Percentiles rank a stretch among this genome's conserved stretches.
Conservation (phyloP, 441 rosid species). For the Brassica hybrid region DNA sequence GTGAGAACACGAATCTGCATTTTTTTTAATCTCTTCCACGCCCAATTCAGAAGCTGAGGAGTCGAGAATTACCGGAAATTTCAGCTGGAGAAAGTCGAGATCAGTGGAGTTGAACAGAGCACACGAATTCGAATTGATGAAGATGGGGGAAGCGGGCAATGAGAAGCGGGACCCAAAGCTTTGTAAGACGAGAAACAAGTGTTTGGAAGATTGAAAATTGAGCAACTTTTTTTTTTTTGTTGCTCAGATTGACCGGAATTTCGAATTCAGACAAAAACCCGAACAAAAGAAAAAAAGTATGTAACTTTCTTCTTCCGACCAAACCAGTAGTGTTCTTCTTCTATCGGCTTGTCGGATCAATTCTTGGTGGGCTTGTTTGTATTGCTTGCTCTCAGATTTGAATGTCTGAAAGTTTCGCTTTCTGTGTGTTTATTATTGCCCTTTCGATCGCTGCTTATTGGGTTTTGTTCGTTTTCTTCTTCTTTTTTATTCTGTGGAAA, state of each 20-base stretch:
- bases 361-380: background rate
- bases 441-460: constrained; percentile 64
- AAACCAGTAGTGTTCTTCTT: constrained; percentile 10
- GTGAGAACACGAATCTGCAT: constrained; percentile 46
- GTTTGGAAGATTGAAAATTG: constrained; percentile 24
- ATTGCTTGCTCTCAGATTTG: constrained; percentile 23
- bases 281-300: background rate
- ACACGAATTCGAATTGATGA: constrained; percentile 3
- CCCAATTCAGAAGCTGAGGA: constrained; percentile 43
- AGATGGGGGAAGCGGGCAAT: constrained; percentile 37
- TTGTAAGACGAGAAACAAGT: constrained; percentile 19
- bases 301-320: constrained; percentile 29
- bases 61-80: constrained; percentile 39
- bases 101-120: constrained; percentile 58
- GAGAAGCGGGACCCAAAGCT: constrained; percentile 46
- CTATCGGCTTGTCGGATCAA: constrained; percentile 6
- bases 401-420: constrained; percentile 32
- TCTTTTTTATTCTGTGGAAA: too few species aligned
- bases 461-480: constrained; percentile 33
- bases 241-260: constrained; percentile 19
- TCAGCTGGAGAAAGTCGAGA: constrained; percentile 52
- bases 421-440: constrained; percentile 24
- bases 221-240: constrained; percentile 2
- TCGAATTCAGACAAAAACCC: constrained; percentile 9
- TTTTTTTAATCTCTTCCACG: background rate